Base-by-base conservation (phyloP, 768 basidiomycete genomes). In the Amanita muscaria region DNA sequence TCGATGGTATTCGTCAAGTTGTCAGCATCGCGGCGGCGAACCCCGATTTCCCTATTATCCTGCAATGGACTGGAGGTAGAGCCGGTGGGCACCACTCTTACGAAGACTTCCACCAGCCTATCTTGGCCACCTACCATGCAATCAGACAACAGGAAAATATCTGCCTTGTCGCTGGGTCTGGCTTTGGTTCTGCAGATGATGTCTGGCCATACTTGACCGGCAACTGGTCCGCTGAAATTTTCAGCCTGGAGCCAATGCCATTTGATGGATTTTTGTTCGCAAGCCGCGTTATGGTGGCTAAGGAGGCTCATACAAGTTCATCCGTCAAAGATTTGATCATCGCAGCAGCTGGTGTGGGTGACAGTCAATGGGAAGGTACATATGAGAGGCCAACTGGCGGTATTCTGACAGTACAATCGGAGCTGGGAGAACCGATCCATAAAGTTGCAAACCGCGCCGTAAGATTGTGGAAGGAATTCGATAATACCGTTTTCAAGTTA, bases 11-110 rank as follows among this genome's bases (percentile, higher is more conserved):
- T 54, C 83, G 91, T 33, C 94, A 98, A 64, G 96, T 98, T 49
- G 73, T 97, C 64, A 93, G 83, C 69, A 98, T 98, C 52, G 96
- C 94, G 22, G 76, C 85, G 29, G 76, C 90, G 42, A 92, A 97
- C 63, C 85, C 94, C 24, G 83, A 90, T 66, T 98, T 89, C 74
- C 94, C 96, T 7, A 81, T 99, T 64, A 93, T 99, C 64, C 70
- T 97, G 50, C 96, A 98, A 59, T 98, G 96, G 96, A 99, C 96
- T 40, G 96, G 96, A 55, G 96, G 96, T 27, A 90, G 96, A 53
- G 96, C 93, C 15, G 96, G 96, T 50, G 96, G 96, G 40, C 96
- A 99, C 56, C 96, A 98, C 67, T 93, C 89, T 2, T 98, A 82
- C 63, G 96, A 99, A 62, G 96, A 99, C 61, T 93, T 98, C 78